Conservation (phyloP, 805 yeast genomes). For the Lachancea quebecensis region DNA sequence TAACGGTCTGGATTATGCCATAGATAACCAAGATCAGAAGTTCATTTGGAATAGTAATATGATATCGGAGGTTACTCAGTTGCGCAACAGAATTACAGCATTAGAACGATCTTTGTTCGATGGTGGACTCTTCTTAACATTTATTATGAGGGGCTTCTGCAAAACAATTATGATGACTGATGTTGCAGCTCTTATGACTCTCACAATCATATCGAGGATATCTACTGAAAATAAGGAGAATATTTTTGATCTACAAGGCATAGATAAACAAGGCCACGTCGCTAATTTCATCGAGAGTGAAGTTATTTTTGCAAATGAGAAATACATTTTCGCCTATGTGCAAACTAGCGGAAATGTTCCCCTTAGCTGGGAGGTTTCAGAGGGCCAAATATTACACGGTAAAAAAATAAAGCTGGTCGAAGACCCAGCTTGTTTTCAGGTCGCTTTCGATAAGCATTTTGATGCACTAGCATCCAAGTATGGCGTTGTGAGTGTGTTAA, state of each 20-base stretch:
- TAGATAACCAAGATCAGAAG: slow-evolving; percentile 55
- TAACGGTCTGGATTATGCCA: slow-evolving; percentile 32
- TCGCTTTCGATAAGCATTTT: slow-evolving; percentile 79
- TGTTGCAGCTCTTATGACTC: slow-evolving; percentile 25
- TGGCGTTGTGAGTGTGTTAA: slow-evolving; percentile 79
- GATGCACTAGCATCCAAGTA: slow-evolving; percentile 61
- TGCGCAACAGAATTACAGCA: slow-evolving; percentile 59
- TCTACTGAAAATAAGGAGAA: slow-evolving; percentile 88
- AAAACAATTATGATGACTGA: slow-evolving; percentile 42
- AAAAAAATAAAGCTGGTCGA: slow-evolving; percentile 78
- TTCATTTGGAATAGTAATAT: slow-evolving; percentile 89
- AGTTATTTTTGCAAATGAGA: slow-evolving; percentile 50
- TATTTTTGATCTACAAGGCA: slow-evolving; percentile 76
- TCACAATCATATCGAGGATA: slow-evolving; percentile 82
- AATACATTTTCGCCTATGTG: slow-evolving; percentile 59
- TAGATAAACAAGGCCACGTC: slow-evolving; percentile 87
- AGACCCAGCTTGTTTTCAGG: slow-evolving; percentile 76
- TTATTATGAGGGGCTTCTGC: slow-evolving; percentile 88
- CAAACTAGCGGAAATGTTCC: slow-evolving; percentile 93
- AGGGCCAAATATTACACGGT: slow-evolving; percentile 54
- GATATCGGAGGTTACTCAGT: slow-evolving; percentile 69
- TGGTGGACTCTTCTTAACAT: slow-evolving; percentile 62
- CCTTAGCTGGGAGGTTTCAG: slow-evolving; percentile 87
- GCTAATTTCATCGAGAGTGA: slow-evolving; percentile 92
- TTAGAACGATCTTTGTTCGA: slow-evolving; percentile 56